Evolutionary conservation across 768 basidiomycete genomes (phyloP), one percentile per base, ranked within the genome.

Genomic region (Leucosporidium creatinivorum): DNA sequence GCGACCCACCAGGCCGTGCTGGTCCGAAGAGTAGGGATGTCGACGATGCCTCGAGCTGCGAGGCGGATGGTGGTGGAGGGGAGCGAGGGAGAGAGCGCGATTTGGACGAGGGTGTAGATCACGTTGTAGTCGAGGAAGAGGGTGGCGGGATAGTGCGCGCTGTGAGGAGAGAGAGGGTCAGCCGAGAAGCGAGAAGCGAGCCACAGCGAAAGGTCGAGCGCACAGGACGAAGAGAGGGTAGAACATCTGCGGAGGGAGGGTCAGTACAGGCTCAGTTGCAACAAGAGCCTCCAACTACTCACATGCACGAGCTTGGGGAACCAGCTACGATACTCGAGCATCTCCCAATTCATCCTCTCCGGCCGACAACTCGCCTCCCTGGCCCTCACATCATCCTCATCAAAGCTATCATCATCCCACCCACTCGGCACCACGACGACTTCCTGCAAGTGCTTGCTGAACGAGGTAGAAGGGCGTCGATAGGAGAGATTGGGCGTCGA

Each of bases 61-160:
- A 65, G 18, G 58, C 48, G 50, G 28, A 17, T 23, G 6, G 30
- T 4, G 47, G 60, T 19, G 2, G 63, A 33, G 3, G 68, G 67
- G 51, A 69, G 47, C 7, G 70, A 48, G 7, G 66, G 67, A 49
- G 31, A 59, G 4, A 58, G 49, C 2, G 65, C 67, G 62, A 69
- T 54, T 55, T 72, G 70, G 12, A 21, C 7, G 54, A 72, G 62
- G 51, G 62, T 23, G 70, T 72, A 68, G 26, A 68, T 33, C 58
- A 63, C 58, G 55, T 59, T 63, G 58, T 63, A 72, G 61, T 68
- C 70, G 67, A 72, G 70, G 59, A 69, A 72, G 54, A 68, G 48
- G 48, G 64, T 66, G 0, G 47, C 59, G 21, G 65, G 67, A 58
- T 63, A 47, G 58, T 67, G 67, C 48, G 62, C 62, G 21, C 39